Conservation (phyloP, 805 yeast species). For the Blastobotrys terrestris region DNA sequence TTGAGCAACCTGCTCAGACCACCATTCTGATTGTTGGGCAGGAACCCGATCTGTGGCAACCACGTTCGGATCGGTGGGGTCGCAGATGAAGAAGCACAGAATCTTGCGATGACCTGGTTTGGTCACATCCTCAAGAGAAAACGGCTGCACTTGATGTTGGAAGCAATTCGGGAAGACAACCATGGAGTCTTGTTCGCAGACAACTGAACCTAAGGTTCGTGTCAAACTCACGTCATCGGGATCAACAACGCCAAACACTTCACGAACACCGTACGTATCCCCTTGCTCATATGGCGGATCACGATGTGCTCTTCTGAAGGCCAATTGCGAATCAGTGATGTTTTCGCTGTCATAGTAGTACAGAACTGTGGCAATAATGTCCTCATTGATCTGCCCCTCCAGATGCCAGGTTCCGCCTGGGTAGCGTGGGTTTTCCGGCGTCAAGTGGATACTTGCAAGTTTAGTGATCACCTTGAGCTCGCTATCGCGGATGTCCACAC, state of each 20-base stretch:
- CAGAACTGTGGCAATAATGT: slow-evolving; percentile 37
- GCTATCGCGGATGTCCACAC: not conserved
- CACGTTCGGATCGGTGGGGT: slow-evolving; percentile 29
- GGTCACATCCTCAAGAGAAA: slow-evolving; percentile 33
- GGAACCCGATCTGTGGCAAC: slow-evolving; percentile 32
- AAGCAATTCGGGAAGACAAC: slow-evolving; percentile 36
- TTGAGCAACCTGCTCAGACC: not conserved
- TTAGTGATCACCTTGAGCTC: slow-evolving; percentile 36
- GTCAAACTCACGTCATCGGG: slow-evolving; percentile 28
- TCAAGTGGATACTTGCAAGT: slow-evolving; percentile 36
- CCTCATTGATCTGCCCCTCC: slow-evolving; percentile 38
- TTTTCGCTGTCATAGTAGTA: slow-evolving; percentile 39
- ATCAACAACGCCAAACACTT: slow-evolving; percentile 26
- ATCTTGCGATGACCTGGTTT: slow-evolving; percentile 37
- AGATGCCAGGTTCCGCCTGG: slow-evolving; percentile 41
- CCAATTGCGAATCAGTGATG: slow-evolving; percentile 32
- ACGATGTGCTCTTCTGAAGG: slow-evolving; percentile 25
- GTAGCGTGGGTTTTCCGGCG: slow-evolving; percentile 28
- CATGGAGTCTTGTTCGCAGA: slow-evolving; percentile 28
- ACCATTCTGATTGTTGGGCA: slow-evolving; percentile 36
- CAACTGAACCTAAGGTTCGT: slow-evolving; percentile 27
- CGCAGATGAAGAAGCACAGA: slow-evolving; percentile 37
- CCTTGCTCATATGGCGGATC: slow-evolving; percentile 34
- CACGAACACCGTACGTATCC: slow-evolving; percentile 26
- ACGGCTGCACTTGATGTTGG: slow-evolving; percentile 38